Conservation (phyloP, 768 basidiomycete species). For the Hemileccinum impolitum region DNA sequence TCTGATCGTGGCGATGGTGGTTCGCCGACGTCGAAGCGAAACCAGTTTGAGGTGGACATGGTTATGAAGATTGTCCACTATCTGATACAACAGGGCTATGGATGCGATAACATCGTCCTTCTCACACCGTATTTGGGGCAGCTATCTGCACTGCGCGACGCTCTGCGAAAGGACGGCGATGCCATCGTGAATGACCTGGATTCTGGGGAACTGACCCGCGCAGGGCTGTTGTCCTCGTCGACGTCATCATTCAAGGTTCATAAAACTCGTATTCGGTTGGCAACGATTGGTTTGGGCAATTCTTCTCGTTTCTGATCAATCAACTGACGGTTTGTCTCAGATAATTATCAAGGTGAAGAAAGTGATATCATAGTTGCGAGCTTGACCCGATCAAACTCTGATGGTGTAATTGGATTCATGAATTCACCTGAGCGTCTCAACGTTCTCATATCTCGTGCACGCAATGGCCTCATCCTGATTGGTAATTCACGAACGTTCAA, state of each 20-base stretch:
- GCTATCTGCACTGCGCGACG: conserved; percentile 45
- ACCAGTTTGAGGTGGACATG: conserved; percentile 58
- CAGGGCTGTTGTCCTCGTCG: conserved; percentile 46
- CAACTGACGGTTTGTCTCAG: conserved; percentile 30
- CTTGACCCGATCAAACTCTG: conserved; percentile 56
- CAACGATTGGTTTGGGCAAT: conserved; percentile 55
- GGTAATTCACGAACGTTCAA: conserved; percentile 62
- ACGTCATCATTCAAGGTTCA: conserved; percentile 31
- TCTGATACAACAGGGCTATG: conserved; percentile 65
- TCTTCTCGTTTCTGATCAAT: background rate
- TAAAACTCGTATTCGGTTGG: conserved; percentile 51
- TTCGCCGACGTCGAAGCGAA: conserved; percentile 56
- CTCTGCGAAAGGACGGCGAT: background rate
- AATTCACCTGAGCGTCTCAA: conserved; percentile 65
- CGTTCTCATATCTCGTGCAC: conserved; percentile 66
- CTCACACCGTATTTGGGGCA: conserved; percentile 72
- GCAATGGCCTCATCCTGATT: conserved; percentile 61
- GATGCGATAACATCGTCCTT: conserved; percentile 55
- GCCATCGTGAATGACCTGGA: conserved; percentile 59
- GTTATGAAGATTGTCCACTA: conserved; percentile 63
- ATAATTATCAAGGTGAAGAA: conserved; percentile 78
- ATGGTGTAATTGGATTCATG: conserved; percentile 69
- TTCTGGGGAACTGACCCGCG: conserved; percentile 57
- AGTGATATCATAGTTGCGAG: conserved; percentile 63
- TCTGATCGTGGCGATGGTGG: conserved; percentile 46